These are phyloP conservation scores for Podospora pseudocomata DNA, from an alignment of 495 filamentous ascomycete genomes.

Conservation along the genomic window DNA sequence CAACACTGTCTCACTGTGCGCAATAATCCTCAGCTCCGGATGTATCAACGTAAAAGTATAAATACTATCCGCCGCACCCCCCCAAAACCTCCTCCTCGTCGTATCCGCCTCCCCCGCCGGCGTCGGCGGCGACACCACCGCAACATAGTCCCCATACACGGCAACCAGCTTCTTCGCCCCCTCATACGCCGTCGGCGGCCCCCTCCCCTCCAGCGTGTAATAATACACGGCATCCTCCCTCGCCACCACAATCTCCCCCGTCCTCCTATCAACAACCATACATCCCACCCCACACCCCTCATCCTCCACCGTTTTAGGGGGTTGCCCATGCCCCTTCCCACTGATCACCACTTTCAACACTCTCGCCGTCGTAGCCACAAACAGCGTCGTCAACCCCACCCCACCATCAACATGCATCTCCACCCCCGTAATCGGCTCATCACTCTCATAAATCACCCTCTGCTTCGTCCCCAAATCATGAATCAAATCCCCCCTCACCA, in stretches of 20 bases:
- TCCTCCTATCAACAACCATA: slow-evolving; percentile 78
- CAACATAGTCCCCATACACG: slow-evolving; percentile 81
- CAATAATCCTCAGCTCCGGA: slow-evolving; percentile 84
- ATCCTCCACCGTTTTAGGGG: slow-evolving; percentile 82
- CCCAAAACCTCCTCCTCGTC: slow-evolving; percentile 59
- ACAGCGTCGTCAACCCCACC: slow-evolving; percentile 65
- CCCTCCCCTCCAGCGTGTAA: slow-evolving; percentile 81
- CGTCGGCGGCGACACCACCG: slow-evolving; percentile 73
- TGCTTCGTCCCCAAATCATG: slow-evolving; percentile 96
- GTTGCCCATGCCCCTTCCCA: slow-evolving; percentile 83
- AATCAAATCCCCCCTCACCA: slow-evolving; percentile 90
- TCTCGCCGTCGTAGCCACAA: slow-evolving; percentile 86
- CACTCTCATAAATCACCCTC: slow-evolving; percentile 91
- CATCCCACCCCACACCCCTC: slow-evolving; percentile 85
- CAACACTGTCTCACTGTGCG: slow-evolving; percentile 78
- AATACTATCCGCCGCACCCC: slow-evolving; percentile 65
- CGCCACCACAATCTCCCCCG: slow-evolving; percentile 81
- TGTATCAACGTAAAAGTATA: slow-evolving; percentile 86
- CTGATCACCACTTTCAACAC: slow-evolving; percentile 82
- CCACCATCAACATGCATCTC: slow-evolving; percentile 63
- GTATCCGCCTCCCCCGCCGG: slow-evolving; percentile 49
- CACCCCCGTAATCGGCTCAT: slow-evolving; percentile 92
- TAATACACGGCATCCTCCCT: slow-evolving; percentile 94
- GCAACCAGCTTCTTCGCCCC: slow-evolving; percentile 79
- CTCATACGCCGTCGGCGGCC: slow-evolving; percentile 84